Percentiles rank a stretch among this genome's conserved stretches.
These are phyloP conservation scores for Vachellia collinsii DNA, from an alignment of 306 rosid genomes.

Conservation along the genomic window DNA sequence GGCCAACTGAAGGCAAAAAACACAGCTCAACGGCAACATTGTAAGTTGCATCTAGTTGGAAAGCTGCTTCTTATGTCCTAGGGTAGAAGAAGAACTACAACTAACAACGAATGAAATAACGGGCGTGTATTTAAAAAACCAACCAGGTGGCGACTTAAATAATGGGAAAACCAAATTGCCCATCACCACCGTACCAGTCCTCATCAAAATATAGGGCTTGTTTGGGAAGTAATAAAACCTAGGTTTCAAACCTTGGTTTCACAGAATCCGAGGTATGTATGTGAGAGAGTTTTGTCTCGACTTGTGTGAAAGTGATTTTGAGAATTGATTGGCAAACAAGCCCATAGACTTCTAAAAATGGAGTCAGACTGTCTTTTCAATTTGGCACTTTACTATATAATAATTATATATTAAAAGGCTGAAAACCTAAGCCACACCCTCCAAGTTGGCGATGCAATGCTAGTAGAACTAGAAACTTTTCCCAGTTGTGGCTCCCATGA, in stretches of 20 bases:
- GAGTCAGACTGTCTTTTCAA: neutral
- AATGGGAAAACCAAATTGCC: constrained; percentile 11
- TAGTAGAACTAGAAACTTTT: constrained; percentile 11
- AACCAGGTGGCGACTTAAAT: neutral
- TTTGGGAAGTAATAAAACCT: too few species aligned
- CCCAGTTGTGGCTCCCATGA: constrained; percentile 15
- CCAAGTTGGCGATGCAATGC: constrained; percentile 21
- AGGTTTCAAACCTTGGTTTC: too few species aligned
- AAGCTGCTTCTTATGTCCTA: constrained; percentile 10
- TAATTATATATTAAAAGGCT: neutral
- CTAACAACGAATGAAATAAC: constrained; percentile 3
- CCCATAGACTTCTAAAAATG: neutral
- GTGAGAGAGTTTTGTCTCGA: too few species aligned
- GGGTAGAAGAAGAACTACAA: neutral
- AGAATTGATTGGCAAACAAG: too few species aligned
- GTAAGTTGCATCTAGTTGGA: constrained; percentile 44
- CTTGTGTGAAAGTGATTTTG: too few species aligned
- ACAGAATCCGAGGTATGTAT: too few species aligned
- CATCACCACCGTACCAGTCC: constrained; percentile 8
- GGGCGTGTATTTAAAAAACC: neutral
- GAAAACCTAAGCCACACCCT: constrained; percentile 15
- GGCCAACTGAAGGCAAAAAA: constrained; percentile 18
- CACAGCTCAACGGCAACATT: neutral
- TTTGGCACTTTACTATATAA: constrained; percentile 1
- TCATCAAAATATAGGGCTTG: constrained; percentile 9